These are phyloP conservation scores for Penicillium occitanis DNA, from an alignment of 2,329 filamentous ascomycete genomes.

Conservation along the genomic window DNA sequence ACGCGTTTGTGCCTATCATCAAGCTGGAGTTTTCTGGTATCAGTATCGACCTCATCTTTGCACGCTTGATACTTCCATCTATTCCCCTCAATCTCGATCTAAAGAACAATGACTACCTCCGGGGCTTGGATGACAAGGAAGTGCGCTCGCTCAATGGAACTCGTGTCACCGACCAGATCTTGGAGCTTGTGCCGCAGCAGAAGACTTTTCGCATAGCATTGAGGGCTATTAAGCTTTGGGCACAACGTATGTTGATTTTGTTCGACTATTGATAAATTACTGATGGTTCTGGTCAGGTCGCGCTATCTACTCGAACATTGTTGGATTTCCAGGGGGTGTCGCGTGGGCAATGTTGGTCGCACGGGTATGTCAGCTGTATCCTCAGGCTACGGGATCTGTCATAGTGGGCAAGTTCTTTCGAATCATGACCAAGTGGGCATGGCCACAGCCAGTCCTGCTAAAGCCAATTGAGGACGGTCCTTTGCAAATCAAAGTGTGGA, in stretches of 20 bases:
- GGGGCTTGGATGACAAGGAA: constrained; percentile 82
- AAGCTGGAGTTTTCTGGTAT: constrained; percentile 90
- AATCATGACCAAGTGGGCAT: constrained; percentile 86
- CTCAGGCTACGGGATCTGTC: constrained; percentile 82
- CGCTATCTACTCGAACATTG: constrained; percentile 92
- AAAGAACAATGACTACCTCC: constrained; percentile 78
- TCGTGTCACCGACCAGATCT: constrained; percentile 88
- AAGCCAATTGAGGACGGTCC: constrained; percentile 83
- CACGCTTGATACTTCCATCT: constrained; percentile 69
- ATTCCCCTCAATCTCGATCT: constrained; percentile 72
- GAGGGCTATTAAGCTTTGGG: constrained; percentile 94
- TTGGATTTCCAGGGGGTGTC: constrained; percentile 93
- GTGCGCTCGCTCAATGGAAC: constrained; percentile 91
- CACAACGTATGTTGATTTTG: constrained; percentile 58
- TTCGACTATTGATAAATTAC: constrained; percentile 11
- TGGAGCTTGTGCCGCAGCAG: constrained; percentile 82
- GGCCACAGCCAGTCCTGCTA: constrained; percentile 89
- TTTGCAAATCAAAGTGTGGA: constrained; percentile 85
- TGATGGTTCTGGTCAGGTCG: constrained; percentile 52
- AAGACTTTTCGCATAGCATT: constrained; percentile 87
- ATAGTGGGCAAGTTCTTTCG: constrained; percentile 93
- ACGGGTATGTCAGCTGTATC: constrained; percentile 92
- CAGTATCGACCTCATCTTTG: constrained; percentile 92
- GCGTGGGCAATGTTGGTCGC: constrained; percentile 98
- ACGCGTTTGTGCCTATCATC: constrained; percentile 95